phyloP scores from a whole-genome alignment of 2,329 filamentous ascomycete species.

The Tolypocladium sp. region DNA sequence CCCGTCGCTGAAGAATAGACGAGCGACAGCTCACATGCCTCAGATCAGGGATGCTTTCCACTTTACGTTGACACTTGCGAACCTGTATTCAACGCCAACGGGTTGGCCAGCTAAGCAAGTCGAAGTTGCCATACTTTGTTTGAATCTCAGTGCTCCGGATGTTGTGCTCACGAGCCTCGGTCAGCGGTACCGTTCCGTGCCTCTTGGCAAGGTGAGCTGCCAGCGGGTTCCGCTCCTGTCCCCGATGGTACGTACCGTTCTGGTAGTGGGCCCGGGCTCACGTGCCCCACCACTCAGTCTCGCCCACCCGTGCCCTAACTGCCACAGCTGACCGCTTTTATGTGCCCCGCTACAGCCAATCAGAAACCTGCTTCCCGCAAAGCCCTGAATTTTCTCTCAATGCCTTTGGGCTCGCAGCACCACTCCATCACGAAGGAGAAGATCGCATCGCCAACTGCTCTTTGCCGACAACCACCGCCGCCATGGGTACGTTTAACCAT shows the following conservation, averaged over 20 bases:
- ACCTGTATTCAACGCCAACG: not conserved
- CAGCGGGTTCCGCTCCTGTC: not conserved
- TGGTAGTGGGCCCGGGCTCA: not conserved
- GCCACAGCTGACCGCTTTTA: conserved; percentile 31
- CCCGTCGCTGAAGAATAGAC: conserved; percentile 12
- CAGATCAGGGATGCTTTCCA: not conserved
- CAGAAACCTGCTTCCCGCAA: conserved; percentile 7
- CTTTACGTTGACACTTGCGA: not conserved
- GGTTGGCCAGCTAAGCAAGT: not conserved
- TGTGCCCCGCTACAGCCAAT: conserved; percentile 4
- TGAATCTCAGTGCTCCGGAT: not conserved
- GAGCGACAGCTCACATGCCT: conserved; percentile 4
- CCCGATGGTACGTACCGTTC: too few relatives aligned
- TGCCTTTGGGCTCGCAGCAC: conserved; percentile 11
- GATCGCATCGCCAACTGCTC: conserved; percentile 30
- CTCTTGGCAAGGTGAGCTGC: not conserved
- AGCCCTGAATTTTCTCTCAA: conserved; percentile 20
- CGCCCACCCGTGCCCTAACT: conserved; percentile 29
- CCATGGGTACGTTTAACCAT: conserved; percentile 50
- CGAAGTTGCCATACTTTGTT: not conserved
- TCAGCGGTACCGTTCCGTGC: not conserved
- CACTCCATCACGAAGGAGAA: conserved; percentile 25
- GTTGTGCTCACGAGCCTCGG: not conserved
- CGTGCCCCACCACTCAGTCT: not conserved
- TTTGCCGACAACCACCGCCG: conserved; percentile 33